A percentile compares a stretch with the other conserved stretches of the same genome.
phyloP scores from a whole-genome alignment of 1,284 basidiomycete genomes.

The Trichosporon asahii region DNA sequence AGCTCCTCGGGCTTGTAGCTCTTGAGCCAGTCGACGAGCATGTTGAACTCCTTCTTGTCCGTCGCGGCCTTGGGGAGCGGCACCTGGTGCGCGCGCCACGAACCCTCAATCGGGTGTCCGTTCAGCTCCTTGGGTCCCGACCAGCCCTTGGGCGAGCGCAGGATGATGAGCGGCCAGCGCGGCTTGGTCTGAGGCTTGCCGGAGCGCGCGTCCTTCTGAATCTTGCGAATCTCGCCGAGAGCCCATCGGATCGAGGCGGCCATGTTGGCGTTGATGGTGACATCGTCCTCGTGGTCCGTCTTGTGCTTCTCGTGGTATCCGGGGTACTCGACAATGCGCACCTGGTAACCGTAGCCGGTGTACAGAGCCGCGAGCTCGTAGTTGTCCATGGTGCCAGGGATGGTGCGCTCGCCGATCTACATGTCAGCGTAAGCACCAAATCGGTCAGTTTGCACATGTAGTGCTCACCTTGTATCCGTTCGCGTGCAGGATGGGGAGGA shows the following conservation, averaged over 20 bases:
- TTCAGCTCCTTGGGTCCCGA: conserved; percentile 64
- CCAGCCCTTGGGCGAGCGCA: conserved; percentile 79
- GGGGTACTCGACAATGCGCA: conserved; percentile 71
- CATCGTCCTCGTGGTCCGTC: conserved; percentile 50
- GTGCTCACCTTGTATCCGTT: conserved; percentile 55
- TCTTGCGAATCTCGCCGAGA: conserved; percentile 66
- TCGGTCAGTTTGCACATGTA: too few species aligned
- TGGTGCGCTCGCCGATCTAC: conserved; percentile 82
- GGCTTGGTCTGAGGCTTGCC: conserved; percentile 78
- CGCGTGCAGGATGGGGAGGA: conserved; percentile 79
- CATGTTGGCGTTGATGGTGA: conserved; percentile 56
- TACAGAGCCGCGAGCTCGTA: conserved; percentile 58
- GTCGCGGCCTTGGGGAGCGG: conserved; percentile 70
- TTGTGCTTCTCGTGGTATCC: conserved; percentile 58
- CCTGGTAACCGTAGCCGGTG: conserved; percentile 77
- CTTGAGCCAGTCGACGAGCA: conserved; percentile 66
- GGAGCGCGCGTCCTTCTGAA: conserved; percentile 74
- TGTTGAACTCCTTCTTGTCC: conserved; percentile 61
- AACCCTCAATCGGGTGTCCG: conserved; percentile 71
- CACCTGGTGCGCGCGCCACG: conserved; percentile 59
- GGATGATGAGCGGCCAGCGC: conserved; percentile 77
- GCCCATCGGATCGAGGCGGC: conserved; percentile 80
- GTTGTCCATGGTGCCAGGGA: conserved; percentile 86
- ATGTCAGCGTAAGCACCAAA: conserved; percentile 55
- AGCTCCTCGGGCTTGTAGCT: conserved; percentile 65